These are phyloP conservation scores for Lanmaoa rubissima DNA, from an alignment of 768 basidiomycete species.

Conservation along the genomic window DNA sequence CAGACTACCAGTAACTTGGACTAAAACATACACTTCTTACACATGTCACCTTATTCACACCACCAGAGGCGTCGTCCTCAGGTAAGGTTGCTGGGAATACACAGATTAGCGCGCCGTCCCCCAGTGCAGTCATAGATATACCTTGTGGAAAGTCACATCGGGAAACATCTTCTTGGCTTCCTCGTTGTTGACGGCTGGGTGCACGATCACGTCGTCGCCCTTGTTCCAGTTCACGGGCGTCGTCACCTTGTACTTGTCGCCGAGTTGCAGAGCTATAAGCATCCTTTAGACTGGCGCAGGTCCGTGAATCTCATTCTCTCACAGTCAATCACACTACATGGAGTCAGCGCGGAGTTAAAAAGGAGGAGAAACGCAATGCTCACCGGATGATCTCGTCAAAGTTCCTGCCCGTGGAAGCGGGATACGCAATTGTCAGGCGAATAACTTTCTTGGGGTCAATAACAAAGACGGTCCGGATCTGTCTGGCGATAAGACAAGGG, in stretches of 20 bases:
- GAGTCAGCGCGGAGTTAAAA: conserved; percentile 4
- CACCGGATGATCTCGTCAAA: conserved; percentile 71
- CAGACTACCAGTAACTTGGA: background rate
- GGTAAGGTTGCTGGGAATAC: conserved; percentile 62
- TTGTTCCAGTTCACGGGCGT: conserved; percentile 96
- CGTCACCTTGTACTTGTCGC: conserved; percentile 79
- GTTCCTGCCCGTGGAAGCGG: conserved; percentile 94
- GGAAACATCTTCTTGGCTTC: conserved; percentile 94
- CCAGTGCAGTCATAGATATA: conserved; percentile 30
- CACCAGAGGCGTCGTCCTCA: conserved; percentile 71
- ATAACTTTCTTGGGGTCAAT: conserved; percentile 97
- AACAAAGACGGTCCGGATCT: conserved; percentile 96
- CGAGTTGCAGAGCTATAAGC: conserved; percentile 73
- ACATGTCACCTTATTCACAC: conserved; percentile 8
- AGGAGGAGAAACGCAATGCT: conserved; percentile 4
- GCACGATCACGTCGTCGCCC: conserved; percentile 93
- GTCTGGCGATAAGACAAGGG: background rate
- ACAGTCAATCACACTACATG: conserved; percentile 70
- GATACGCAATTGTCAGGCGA: conserved; percentile 86
- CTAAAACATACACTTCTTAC: background rate
- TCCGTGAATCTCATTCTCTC: conserved; percentile 34
- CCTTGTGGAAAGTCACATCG: conserved; percentile 74
- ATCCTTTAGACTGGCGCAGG: conserved; percentile 26
- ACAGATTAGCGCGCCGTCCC: background rate
- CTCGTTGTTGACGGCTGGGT: conserved; percentile 77